Percentiles rank a stretch among this genome's conserved stretches.
These are phyloP conservation scores for Ceratocystis lukuohia DNA, from an alignment of 2,329 filamentous ascomycete species.

Conservation along the genomic window DNA sequence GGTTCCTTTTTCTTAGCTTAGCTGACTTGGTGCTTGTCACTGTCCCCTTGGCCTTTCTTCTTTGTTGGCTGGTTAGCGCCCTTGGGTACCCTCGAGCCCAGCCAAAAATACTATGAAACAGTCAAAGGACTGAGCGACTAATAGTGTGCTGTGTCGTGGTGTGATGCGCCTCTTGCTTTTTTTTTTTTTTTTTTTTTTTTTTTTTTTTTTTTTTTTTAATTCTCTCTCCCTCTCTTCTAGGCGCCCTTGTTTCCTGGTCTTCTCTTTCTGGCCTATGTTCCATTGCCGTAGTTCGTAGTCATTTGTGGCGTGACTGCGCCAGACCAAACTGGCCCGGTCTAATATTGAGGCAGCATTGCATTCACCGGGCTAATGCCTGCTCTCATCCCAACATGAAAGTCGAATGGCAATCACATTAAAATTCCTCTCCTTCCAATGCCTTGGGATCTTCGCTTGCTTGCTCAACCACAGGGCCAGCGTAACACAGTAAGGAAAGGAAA, in stretches of 20 bases:
- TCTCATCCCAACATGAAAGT: neutral
- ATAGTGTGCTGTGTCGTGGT: neutral
- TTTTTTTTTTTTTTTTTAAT: neutral
- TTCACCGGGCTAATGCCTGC: neutral
- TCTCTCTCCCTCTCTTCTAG: neutral
- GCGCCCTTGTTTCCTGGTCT: neutral
- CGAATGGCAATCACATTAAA: constrained; percentile 7
- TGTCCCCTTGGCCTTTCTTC: neutral
- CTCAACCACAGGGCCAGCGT: neutral
- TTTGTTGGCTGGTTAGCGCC: neutral
- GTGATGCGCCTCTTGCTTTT: neutral
- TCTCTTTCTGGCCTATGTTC: neutral
- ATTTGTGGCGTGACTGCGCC: neutral
- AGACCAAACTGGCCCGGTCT: neutral
- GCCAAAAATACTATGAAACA: constrained; percentile 6
- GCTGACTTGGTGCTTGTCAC: neutral
- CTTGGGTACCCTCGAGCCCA: neutral
- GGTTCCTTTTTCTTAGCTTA: neutral
- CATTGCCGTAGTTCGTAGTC: neutral
- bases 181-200: neutral
- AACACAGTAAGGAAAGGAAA: neutral
- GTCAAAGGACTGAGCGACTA: neutral
- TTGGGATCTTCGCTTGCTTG: neutral
- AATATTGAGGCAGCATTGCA: neutral
- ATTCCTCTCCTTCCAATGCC: neutral